These are phyloP conservation scores for Kalaharituber pfeilii DNA, from an alignment of 2,329 filamentous ascomycete genomes.

Conservation along the genomic window DNA sequence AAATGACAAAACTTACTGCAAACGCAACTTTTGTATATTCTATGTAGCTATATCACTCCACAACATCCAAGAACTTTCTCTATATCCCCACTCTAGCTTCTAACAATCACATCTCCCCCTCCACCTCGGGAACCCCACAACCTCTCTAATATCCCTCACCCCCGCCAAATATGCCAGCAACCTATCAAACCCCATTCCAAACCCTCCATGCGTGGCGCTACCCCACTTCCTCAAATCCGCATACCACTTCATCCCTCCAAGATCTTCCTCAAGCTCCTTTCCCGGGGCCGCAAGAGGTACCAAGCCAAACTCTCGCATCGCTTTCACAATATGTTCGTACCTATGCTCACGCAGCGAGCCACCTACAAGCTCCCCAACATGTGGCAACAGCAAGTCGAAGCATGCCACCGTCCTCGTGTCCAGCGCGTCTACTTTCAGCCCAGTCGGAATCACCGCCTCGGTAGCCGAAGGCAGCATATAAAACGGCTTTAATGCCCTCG, in stretches of 20 bases:
- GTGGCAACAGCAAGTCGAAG: constrained; percentile 76
- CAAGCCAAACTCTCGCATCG: constrained; percentile 54
- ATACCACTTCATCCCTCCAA: constrained; percentile 60
- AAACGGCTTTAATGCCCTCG: constrained; percentile 77
- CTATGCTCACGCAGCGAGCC: constrained; percentile 81
- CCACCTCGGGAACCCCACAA: constrained; percentile 71
- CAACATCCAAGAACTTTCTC: neutral
- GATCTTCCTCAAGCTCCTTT: constrained; percentile 26
- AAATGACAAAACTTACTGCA: neutral
- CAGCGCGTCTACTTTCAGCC: constrained; percentile 6
- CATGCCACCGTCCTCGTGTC: constrained; percentile 52
- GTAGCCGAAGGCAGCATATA: constrained; percentile 51
- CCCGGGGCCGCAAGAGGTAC: constrained; percentile 24
- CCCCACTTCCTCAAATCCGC: constrained; percentile 75
- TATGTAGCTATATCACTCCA: neutral
- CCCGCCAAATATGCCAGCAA: constrained; percentile 69
- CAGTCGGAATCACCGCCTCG: too few species aligned
- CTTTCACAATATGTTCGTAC: constrained; percentile 45
- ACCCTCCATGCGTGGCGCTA: constrained; percentile 80
- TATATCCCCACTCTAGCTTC: constrained; percentile 1
- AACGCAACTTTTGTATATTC: too few species aligned
- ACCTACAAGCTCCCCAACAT: constrained; percentile 70
- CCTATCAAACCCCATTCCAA: constrained; percentile 78
- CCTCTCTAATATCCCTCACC: constrained; percentile 64
- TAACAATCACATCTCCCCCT: constrained; percentile 45